phyloP scores from a whole-genome alignment of 352 stramenopile species.

The Phytophthora quininea region DNA sequence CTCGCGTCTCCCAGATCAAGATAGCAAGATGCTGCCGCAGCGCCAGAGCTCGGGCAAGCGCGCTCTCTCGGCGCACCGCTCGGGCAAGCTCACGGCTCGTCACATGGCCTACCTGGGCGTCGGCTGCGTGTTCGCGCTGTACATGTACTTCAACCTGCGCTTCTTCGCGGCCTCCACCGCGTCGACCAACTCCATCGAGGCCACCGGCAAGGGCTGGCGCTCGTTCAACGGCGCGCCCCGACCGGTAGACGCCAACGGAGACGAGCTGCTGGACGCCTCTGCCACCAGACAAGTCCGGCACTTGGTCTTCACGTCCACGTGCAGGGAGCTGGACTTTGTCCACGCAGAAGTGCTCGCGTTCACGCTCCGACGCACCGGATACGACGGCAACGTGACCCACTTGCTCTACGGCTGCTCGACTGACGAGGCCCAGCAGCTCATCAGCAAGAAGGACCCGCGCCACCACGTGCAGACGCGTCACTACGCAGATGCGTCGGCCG shows the following conservation, averaged over 20 bases:
- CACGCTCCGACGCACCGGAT: conserved; percentile 64
- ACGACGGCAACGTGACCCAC: conserved; percentile 64
- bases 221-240: conserved; percentile 23
- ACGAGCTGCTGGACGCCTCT: conserved; percentile 32
- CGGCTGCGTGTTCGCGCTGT: conserved; percentile 51
- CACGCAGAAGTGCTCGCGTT: conserved; percentile 75
- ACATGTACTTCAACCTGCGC: conserved; percentile 70
- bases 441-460: conserved; percentile 54
- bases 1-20: background rate
- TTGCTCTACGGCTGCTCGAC: conserved; percentile 76
- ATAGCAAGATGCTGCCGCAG: conserved; percentile 54
- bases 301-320: conserved; percentile 81
- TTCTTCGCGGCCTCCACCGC: conserved; percentile 55
- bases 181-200: conserved; percentile 36
- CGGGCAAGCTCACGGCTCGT: conserved; percentile 7
- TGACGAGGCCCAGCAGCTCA: conserved; percentile 38
- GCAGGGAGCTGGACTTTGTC: conserved; percentile 63
- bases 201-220: conserved; percentile 21
- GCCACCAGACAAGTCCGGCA: conserved; percentile 66
- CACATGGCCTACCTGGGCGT: conserved; percentile 37
- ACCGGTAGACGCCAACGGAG: conserved; percentile 15
- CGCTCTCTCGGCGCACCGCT: no score
- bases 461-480: conserved; percentile 50
- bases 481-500: conserved; percentile 43
- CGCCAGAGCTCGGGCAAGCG: conserved; percentile 52